Conservation (phyloP, 495 filamentous ascomycete species). For the Penicillium psychrofluorescens region DNA sequence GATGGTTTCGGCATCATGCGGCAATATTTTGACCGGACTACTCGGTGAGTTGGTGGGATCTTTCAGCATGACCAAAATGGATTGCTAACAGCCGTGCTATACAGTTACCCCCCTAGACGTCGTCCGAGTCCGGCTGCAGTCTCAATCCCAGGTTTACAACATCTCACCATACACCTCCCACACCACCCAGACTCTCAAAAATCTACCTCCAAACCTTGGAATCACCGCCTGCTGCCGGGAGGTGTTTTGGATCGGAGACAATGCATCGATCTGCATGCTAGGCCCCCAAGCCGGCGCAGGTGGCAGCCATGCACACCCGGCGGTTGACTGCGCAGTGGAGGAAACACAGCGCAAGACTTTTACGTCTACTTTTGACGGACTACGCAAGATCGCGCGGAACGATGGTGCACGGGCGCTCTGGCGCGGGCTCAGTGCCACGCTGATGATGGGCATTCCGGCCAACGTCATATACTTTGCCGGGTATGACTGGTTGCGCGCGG, state of each 20-base stretch:
- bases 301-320: constrained; percentile 20
- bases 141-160: constrained; percentile 52
- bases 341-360: constrained; percentile 76
- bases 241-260: constrained; percentile 92
- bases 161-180: constrained; percentile 37
- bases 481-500: constrained; percentile 87
- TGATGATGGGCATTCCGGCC: constrained; percentile 88
- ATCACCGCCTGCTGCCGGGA: constrained; percentile 94
- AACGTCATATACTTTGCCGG: constrained; percentile 99
- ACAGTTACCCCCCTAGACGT: constrained; percentile 94
- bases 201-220: constrained; percentile 68
- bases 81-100: neutral
- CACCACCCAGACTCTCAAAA: constrained; percentile 51
- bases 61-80: no score
- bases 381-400: constrained; percentile 93
- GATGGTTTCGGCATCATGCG: constrained; percentile 89
- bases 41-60: constrained; percentile 53
- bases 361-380: constrained; percentile 83
- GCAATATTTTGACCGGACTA: constrained; percentile 82
- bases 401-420: constrained; percentile 84
- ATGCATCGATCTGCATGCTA: constrained; percentile 71
- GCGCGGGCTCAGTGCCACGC: constrained; percentile 85
- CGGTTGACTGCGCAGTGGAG: constrained; percentile 75
- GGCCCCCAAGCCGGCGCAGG: constrained; percentile 35
- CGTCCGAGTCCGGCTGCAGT: constrained; percentile 89